Conservation (phyloP, 441 rosid species). For the Biscutella laevigata region DNA sequence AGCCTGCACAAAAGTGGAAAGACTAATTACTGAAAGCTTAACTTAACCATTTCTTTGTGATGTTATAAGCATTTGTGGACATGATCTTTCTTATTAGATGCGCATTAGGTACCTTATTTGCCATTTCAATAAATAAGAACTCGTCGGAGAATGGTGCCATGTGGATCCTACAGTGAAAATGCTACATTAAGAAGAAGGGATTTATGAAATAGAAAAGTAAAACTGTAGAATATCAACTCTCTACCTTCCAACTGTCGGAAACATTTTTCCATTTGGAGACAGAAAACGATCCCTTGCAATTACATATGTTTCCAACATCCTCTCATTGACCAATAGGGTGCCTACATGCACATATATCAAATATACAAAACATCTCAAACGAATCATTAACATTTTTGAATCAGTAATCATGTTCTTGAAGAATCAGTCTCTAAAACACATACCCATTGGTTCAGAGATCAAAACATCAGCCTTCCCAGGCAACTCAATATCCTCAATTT, state of each 20-base stretch:
- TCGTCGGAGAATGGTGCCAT: conserved; percentile 98
- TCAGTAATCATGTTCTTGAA: conserved; percentile 7
- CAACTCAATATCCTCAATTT: conserved; percentile 86
- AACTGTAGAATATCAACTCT: background rate
- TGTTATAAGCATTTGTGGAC: background rate
- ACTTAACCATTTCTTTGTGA: background rate
- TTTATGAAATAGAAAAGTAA: background rate
- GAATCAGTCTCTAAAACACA: conserved; percentile 1
- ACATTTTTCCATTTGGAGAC: conserved; percentile 76
- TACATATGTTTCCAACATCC: conserved; percentile 90
- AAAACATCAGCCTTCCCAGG: conserved; percentile 93
- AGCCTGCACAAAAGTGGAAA: conserved; percentile 43
- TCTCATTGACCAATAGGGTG: conserved; percentile 81
- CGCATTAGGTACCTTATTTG: conserved; percentile 68
- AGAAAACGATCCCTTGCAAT: conserved; percentile 95
- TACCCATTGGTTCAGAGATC: conserved; percentile 98
- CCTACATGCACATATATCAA: conserved; percentile 31
- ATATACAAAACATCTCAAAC: background rate
- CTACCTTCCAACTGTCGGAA: conserved; percentile 84
- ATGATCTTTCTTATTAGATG: background rate
- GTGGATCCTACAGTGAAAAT: conserved; percentile 63
- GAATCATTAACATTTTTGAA: background rate
- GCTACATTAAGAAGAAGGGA: conserved; percentile 6
- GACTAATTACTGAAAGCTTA: background rate
- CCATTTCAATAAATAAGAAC: conserved; percentile 81